Conservation (phyloP, 441 rosid genomes). For the Populus trichocarpa region DNA sequence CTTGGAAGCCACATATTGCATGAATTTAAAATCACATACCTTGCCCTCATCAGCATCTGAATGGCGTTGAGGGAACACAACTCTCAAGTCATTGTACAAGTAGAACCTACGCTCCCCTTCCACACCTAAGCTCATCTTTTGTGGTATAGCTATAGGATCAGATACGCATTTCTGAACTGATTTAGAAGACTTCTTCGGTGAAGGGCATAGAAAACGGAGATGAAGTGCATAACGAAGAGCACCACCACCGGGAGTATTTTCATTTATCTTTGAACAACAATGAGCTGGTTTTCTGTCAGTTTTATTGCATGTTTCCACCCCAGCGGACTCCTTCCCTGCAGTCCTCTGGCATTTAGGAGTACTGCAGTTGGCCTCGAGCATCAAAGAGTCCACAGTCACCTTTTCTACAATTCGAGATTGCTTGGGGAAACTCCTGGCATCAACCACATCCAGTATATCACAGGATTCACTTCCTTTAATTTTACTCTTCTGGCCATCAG, state of each 20-base stretch:
- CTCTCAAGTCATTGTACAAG: conserved; percentile 85
- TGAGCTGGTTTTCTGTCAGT: conserved; percentile 28
- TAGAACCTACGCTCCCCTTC: conserved; percentile 74
- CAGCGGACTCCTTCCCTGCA: conserved; percentile 18
- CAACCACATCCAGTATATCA: conserved; percentile 18
- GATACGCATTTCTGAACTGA: conserved; percentile 46
- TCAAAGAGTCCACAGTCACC: conserved; percentile 12
- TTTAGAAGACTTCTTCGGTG: conserved; percentile 52
- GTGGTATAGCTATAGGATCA: conserved; percentile 33
- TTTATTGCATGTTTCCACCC: conserved; percentile 21
- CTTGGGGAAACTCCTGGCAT: conserved; percentile 16
- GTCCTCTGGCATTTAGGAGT: conserved; percentile 19
- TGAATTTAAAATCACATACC: conserved; percentile 41
- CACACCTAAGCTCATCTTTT: conserved; percentile 31
- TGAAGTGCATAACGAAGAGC: conserved; percentile 90
- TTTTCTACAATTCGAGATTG: conserved; percentile 8
- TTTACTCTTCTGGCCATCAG: conserved; percentile 2
- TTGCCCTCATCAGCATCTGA: conserved; percentile 94
- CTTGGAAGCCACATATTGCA: not conserved
- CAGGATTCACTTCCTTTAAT: not conserved
- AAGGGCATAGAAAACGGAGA: conserved; percentile 78
- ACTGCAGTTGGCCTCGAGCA: conserved; percentile 23
- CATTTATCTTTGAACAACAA: conserved; percentile 55
- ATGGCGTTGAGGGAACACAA: conserved; percentile 95
- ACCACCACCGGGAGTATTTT: conserved; percentile 47